Base-by-base conservation (phyloP, 1,139 yeast species). In the Nakaseomyces kungkrabaensis region DNA sequence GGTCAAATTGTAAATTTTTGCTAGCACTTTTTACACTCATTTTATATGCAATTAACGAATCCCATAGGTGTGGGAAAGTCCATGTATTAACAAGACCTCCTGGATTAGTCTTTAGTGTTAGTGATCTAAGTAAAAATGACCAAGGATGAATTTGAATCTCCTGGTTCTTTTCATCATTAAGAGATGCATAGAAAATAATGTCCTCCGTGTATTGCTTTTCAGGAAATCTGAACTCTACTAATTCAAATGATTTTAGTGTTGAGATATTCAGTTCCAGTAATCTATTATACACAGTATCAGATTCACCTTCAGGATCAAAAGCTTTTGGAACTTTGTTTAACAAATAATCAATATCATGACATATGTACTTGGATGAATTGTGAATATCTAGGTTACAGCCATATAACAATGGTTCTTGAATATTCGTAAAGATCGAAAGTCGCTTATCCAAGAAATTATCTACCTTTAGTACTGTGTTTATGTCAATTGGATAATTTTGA, bases 1-100 rank as follows among this genome's bases (percentile, higher is more conserved):
- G 84, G n/a, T 76, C 67, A 57, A 82, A 81, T 3, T 53, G 51
- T 11, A 52, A 50, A 2, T 46, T 46, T 1, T 31, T 43, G 10
- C 46, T 17, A 4, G 45, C 22, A 2, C 44, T 25, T 25, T 43
- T 47, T n/a, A 53, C 51, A 7, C 34, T 50, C 38, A 52, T 49
- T 37, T 43, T 56, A 48, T 63, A 63, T 0, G 68, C 58, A 10
- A 65, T 45, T 43, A 65, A 44, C 5, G 68, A 62, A 43, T 61
- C 61, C 61, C 61, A 59, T 29, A 62, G 42, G 8, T 56, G 48
- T n/a, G 63, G 58, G 31, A 62, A 57, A 9, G 45, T 41, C 32
- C 60, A 41, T 4, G 56, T 53, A 13, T 52, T 43, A 9, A 48
- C 32, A 6, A 55, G 26, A n/a, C 41, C 25, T 2, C 47, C 25